Evolutionary conservation across 768 basidiomycete genomes (phyloP).

Genomic region (Amanita inopinata): DNA sequence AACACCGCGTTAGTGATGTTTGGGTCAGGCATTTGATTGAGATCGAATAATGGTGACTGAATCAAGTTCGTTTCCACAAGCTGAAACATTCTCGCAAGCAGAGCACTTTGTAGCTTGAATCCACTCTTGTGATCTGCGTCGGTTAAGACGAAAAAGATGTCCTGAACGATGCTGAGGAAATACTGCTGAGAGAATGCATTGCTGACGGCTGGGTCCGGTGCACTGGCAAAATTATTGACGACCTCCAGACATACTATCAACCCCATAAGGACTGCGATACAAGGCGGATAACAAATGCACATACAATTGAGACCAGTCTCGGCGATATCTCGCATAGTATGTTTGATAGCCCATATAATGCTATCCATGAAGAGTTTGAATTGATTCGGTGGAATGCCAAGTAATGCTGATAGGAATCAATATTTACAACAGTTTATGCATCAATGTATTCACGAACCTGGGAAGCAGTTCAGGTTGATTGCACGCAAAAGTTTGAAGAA

Average conservation of each 20-base stretch:
- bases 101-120: conserved; percentile 87
- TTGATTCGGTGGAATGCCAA: conserved; percentile 80
- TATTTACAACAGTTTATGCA: conserved; percentile 5
- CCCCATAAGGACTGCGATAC: conserved; percentile 4
- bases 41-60: conserved; percentile 78
- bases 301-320: conserved; percentile 78
- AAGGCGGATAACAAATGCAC: conserved; percentile 1
- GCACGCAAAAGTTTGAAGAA: conserved; percentile 94
- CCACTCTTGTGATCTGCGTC: conserved; percentile 99
- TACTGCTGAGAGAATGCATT: conserved; percentile 97
- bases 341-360: conserved; percentile 99
- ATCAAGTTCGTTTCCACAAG: conserved; percentile 78
- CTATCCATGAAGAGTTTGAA: conserved; percentile 99
- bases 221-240: conserved; percentile 83
- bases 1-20: conserved; percentile 70
- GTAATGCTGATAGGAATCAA: conserved; percentile 43
- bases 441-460: conserved; percentile 50
- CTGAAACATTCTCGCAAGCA: conserved; percentile 92
- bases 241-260: conserved; percentile 80
- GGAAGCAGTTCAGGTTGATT: conserved; percentile 92
- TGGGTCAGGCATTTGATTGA: conserved; percentile 57
- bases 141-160: conserved; percentile 94
- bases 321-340: conserved; percentile 97
- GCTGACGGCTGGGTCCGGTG: conserved; percentile 65
- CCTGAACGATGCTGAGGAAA: conserved; percentile 86